Percentiles rank a stretch among this genome's conserved stretches.
These are phyloP conservation scores for Mytilinidion resinicola DNA, from an alignment of 495 filamentous ascomycete species.

Conservation along the genomic window DNA sequence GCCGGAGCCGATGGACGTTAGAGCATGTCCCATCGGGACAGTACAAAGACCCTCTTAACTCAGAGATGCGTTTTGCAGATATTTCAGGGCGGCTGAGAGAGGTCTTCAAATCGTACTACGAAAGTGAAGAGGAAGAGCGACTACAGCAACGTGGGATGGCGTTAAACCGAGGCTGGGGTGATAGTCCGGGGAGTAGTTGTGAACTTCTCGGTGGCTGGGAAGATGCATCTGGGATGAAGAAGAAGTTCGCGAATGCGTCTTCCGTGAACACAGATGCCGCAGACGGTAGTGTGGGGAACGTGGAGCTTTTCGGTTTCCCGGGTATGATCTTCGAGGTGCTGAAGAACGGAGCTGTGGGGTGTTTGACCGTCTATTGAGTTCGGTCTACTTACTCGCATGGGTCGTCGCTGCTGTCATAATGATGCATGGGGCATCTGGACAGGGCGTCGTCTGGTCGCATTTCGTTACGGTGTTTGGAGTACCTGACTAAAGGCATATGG, in stretches of 20 bases:
- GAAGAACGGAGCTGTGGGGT: slow-evolving; percentile 84
- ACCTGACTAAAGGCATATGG: no score
- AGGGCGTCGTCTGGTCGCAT: no score
- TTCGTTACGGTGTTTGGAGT: no score
- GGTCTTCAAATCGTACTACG: slow-evolving; percentile 65
- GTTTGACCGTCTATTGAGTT: slow-evolving; percentile 75
- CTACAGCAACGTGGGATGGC: slow-evolving; percentile 73
- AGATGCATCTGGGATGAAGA: slow-evolving; percentile 88
- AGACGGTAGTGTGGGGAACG: slow-evolving; percentile 59
- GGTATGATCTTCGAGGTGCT: slow-evolving; percentile 92
- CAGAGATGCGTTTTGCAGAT: slow-evolving; percentile 70
- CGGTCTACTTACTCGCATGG: no score
- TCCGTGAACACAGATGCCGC: slow-evolving; percentile 14
- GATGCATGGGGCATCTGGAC: no score
- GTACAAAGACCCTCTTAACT: slow-evolving; percentile 45
- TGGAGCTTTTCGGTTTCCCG: slow-evolving; percentile 88
- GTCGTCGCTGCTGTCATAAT: no score
- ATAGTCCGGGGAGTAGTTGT: slow-evolving; percentile 83
- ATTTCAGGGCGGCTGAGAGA: slow-evolving; percentile 59
- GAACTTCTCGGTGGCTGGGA: slow-evolving; percentile 91
- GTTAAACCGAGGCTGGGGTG: slow-evolving; percentile 81
- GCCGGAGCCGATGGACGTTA: slow-evolving; percentile 82
- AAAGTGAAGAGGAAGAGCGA: slow-evolving; percentile 53
- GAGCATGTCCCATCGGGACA: slow-evolving; percentile 40
- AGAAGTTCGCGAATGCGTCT: slow-evolving; percentile 23